Evolutionary conservation across 768 basidiomycete genomes (phyloP).

Genomic region (Leucogyrophana mollusca): DNA sequence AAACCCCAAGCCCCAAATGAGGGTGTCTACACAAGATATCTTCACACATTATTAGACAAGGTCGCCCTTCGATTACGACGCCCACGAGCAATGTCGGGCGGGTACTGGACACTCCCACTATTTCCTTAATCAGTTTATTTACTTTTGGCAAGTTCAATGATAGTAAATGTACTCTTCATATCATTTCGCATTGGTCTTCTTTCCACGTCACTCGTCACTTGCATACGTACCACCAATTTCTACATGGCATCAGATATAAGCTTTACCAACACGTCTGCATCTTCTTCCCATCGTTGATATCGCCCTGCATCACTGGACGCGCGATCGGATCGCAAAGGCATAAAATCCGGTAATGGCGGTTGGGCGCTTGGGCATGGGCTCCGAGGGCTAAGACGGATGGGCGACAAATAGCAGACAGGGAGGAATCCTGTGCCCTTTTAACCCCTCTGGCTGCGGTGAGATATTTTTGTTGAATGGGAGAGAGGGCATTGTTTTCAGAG

Average conservation of each 20-base stretch:
- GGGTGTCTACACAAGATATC: not conserved
- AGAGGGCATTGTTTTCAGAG: too few species aligned
- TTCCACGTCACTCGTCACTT: conserved; percentile 9
- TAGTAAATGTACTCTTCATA: conserved; percentile 22
- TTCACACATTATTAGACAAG: conserved; percentile 16
- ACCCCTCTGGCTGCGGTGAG: too few species aligned
- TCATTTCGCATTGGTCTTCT: conserved; percentile 18
- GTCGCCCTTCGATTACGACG: conserved; percentile 1
- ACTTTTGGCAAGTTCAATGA: conserved; percentile 13
- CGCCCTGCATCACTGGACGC: too few species aligned
- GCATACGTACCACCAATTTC: conserved; percentile 20
- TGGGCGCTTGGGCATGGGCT: too few species aligned
- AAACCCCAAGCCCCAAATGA: conserved; percentile 8
- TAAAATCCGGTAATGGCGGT: too few species aligned
- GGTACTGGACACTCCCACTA: not conserved
- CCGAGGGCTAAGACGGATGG: too few species aligned
- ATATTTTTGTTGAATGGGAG: too few species aligned
- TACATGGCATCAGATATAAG: conserved; percentile 18
- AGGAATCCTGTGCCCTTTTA: too few species aligned
- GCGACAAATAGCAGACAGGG: too few species aligned
- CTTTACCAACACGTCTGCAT: conserved; percentile 3
- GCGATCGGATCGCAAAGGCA: too few species aligned
- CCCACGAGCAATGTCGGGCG: conserved; percentile 1
- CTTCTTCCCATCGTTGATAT: too few species aligned
- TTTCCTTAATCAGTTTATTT: conserved; percentile 7